Base-by-base conservation (phyloP, 2,329 filamentous ascomycete genomes). In the Blastomyces parvus region DNA sequence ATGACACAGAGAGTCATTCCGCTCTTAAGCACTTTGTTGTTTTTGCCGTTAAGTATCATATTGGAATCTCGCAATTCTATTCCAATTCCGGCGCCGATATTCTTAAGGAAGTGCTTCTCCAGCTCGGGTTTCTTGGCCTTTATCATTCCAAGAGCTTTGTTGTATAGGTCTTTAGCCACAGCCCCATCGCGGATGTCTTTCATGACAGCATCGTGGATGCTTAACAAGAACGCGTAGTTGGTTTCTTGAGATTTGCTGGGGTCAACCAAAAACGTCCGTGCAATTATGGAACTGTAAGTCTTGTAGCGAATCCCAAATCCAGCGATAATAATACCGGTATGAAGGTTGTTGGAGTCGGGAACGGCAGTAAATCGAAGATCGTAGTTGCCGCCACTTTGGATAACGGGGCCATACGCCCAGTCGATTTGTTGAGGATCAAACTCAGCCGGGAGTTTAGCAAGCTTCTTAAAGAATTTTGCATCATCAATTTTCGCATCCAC, bases 1-100 rank as follows among this genome's bases (percentile, higher is more conserved):
- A 90, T 91, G 69, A 99, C 85, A 70, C 88, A 89, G 14, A 99
- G 82, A 0, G 94, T 99, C 94, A 99, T 99, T 67, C 95, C 95
- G 72, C 97, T 95, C 76, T 93, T 96, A 63, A 99, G 79, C 5
- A 84, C 83, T 60, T 92, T 86, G 36, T 80, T 82, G 74, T 92
- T 97, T 80, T 99, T 99, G 64, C 82, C 88, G 70, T 91, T 97
- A 46, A 99, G 80, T 2, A 94, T 77, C 64, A 99, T 83, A 4
- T 91, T 93, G 2, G 84, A 79, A 73, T 99, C 94, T 69, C 89
- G 87, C 67, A 88, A 89, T 79, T 99, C 95, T 53, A 97, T 90
- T 66, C 94, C 95, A 69, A 99, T 90, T 58, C 91, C 93, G 69
- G 88, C 90, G 59, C 94, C 94, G 46, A 97, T 87, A 67, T 90